These are phyloP conservation scores for Starmerella tilneyi DNA, from an alignment of 805 yeast genomes.

Conservation along the genomic window DNA sequence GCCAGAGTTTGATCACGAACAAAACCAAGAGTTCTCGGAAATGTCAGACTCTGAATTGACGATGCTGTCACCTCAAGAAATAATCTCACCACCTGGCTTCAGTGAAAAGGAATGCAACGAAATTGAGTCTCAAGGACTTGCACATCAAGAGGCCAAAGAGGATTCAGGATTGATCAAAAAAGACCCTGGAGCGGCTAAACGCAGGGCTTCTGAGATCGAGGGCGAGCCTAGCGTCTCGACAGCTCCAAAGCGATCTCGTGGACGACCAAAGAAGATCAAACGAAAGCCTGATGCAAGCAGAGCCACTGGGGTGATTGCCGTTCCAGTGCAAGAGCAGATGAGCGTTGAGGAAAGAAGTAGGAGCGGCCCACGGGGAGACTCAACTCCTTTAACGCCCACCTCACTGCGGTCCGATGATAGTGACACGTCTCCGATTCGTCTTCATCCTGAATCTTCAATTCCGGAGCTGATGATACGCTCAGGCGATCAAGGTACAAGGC, in stretches of 20 bases:
- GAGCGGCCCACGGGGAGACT: no score
- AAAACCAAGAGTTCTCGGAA: conserved; percentile 1
- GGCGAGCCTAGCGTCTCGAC: not conserved
- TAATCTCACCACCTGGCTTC: not conserved
- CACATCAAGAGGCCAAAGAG: no score
- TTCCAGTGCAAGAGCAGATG: no score
- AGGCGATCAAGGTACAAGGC: no score
- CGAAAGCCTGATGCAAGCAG: not conserved
- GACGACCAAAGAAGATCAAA: not conserved
- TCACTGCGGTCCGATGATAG: not conserved
- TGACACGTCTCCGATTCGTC: not conserved
- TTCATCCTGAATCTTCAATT: not conserved
- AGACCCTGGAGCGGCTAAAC: no score
- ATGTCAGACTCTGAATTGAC: conserved; percentile 4
- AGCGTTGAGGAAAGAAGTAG: no score
- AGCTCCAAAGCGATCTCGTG: not conserved
- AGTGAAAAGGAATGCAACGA: not conserved
- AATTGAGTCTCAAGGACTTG: no score
- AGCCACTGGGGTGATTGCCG: no score
- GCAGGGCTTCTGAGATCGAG: not conserved
- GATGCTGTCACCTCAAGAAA: conserved; percentile 1
- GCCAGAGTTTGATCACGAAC: conserved; percentile 4
- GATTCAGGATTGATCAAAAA: no score
- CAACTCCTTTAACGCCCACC: not conserved
- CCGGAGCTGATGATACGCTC: no score